A percentile compares a stretch with the other conserved stretches of the same genome.
These are phyloP conservation scores for Geotrichum macrosporum DNA, from an alignment of 1,139 yeast genomes.

Conservation along the genomic window DNA sequence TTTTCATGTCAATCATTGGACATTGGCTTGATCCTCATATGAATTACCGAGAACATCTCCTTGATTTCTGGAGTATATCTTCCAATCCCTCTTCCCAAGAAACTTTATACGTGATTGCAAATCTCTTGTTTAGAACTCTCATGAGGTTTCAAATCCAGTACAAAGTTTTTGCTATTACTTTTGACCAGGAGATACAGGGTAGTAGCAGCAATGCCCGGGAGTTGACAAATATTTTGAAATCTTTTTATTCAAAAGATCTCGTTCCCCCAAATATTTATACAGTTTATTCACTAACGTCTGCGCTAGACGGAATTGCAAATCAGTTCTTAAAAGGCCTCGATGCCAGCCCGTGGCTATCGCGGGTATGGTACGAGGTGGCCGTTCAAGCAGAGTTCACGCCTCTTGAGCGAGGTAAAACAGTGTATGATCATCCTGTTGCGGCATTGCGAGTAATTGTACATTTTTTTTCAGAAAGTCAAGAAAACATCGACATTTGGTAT, in stretches of 20 bases:
- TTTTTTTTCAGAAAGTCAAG: neutral
- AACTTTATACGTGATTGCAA: neutral
- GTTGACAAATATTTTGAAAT: neutral
- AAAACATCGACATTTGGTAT: neutral
- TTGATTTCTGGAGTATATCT: conserved; percentile 13
- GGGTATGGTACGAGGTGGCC: conserved; percentile 4
- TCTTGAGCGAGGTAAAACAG: neutral
- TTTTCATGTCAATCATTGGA: conserved; percentile 5
- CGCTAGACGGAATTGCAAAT: conserved; percentile 9
- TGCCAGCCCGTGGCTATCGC: conserved; percentile 6
- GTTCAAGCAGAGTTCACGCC: neutral
- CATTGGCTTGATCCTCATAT: conserved; percentile 9
- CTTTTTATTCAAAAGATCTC: neutral
- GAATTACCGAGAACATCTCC: conserved; percentile 5
- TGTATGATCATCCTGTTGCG: conserved; percentile 8
- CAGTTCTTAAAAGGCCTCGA: neutral
- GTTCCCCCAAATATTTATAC: neutral
- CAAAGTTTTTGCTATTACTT: conserved; percentile 4
- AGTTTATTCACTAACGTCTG: conserved; percentile 5
- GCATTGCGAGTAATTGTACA: conserved; percentile 7
- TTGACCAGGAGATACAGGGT: neutral
- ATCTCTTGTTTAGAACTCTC: neutral
- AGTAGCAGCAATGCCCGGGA: neutral
- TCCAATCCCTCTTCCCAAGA: neutral
- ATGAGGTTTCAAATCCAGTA: neutral